A percentile compares a stretch with the other conserved stretches of the same genome.
Conservation (phyloP, 179 eudicot genomes). For the Actinidia polygama region DNA sequence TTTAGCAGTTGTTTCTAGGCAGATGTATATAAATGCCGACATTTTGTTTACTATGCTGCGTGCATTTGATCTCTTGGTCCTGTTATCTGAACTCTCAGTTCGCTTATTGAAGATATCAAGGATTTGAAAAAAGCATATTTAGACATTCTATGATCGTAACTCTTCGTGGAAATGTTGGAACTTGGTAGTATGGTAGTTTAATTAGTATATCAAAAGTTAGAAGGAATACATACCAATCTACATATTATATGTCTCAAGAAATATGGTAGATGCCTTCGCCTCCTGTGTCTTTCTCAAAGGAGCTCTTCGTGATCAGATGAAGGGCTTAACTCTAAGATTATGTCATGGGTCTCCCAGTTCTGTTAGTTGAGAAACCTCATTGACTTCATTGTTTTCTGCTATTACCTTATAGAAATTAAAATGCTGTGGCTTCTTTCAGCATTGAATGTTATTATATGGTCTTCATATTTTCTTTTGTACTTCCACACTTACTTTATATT, state of each 20-base stretch:
- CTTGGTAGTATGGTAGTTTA: background rate
- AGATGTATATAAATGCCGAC: background rate
- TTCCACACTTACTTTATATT: background rate
- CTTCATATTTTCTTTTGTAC: slow-evolving; percentile 3
- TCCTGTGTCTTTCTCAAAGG: background rate
- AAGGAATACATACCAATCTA: background rate
- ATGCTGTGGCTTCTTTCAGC: background rate
- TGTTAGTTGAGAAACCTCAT: background rate
- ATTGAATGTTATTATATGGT: background rate
- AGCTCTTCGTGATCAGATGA: background rate
- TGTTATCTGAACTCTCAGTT: background rate
- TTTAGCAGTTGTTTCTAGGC: background rate
- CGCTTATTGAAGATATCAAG: background rate
- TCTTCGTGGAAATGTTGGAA: background rate
- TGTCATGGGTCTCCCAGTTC: background rate
- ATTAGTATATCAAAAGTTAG: background rate
- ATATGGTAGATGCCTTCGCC: background rate
- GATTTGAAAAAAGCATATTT: background rate
- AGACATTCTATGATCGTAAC: background rate
- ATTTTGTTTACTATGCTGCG: background rate
- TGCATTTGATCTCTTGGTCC: background rate
- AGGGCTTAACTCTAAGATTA: background rate
- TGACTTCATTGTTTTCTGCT: background rate
- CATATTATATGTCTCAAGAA: background rate
- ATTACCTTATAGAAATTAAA: background rate